These are phyloP conservation scores for Monilinia polystroma DNA, from an alignment of 2,329 filamentous ascomycete species.

Conservation along the genomic window DNA sequence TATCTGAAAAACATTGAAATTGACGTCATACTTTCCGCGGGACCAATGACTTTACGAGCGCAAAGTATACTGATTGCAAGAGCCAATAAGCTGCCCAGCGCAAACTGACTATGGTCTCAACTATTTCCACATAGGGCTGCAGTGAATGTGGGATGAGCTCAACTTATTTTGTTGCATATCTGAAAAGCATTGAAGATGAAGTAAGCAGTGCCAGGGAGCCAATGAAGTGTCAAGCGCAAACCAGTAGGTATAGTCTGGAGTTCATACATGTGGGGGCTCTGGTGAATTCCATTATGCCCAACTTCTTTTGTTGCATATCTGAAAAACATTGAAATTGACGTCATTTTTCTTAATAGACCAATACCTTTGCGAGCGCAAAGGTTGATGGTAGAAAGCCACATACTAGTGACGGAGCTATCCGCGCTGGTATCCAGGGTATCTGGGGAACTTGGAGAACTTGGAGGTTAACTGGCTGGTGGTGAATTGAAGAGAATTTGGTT, in stretches of 20 bases:
- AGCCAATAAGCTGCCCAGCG: neutral
- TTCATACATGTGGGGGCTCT: neutral
- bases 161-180: constrained; percentile 5
- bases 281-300: neutral
- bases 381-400: neutral
- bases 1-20: neutral
- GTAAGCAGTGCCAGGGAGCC: neutral
- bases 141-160: neutral
- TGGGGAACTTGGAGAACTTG: neutral
- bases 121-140: neutral
- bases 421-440: too few relatives aligned
- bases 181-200: neutral
- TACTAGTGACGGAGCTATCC: neutral
- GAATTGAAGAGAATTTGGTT: neutral
- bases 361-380: constrained; percentile 6
- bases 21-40: neutral
- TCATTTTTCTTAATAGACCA: neutral
- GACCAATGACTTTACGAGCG: neutral
- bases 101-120: neutral
- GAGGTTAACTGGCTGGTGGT: neutral
- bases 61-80: neutral
- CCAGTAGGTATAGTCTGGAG: neutral
- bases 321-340: constrained; percentile 4
- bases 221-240: constrained; percentile 1
- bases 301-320: constrained; percentile 10